These are phyloP conservation scores for Solanum tarijense DNA, from an alignment of 257 asterid species.

Conservation along the genomic window DNA sequence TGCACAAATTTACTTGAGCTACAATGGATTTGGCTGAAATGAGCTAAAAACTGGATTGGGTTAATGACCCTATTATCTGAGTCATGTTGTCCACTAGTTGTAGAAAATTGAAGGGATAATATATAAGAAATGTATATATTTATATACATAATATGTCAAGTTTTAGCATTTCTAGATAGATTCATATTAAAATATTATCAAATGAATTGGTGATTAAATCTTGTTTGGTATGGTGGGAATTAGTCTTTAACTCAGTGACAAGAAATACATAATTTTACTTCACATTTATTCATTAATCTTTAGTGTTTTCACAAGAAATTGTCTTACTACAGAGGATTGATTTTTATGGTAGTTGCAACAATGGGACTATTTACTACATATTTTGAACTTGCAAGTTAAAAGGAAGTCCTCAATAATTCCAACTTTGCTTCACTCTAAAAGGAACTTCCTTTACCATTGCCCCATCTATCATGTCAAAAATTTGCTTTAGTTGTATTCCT, in stretches of 20 bases:
- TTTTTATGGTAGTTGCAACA: slow-evolving; percentile 23
- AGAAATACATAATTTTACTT: neutral
- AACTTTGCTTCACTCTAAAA: neutral
- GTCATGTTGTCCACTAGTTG: neutral
- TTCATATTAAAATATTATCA: too few species aligned
- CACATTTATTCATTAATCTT: neutral
- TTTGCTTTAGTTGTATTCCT: neutral
- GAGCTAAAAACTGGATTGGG: neutral
- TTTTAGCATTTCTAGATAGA: too few species aligned
- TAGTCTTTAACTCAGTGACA: neutral
- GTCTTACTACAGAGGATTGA: neutral
- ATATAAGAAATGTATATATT: neutral
- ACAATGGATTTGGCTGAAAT: neutral
- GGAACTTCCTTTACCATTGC: neutral
- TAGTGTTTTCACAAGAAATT: neutral
- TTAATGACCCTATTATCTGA: neutral
- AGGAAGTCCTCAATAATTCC: neutral
- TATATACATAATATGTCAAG: too few species aligned
- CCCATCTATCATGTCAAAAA: neutral
- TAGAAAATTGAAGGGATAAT: neutral
- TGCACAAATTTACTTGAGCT: neutral
- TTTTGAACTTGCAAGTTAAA: neutral
- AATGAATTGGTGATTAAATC: too few species aligned
- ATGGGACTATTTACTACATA: slow-evolving; percentile 51
- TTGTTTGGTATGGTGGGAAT: too few species aligned